Conservation (phyloP, 2,329 filamentous ascomycete genomes). For the Penicillium sp. region DNA sequence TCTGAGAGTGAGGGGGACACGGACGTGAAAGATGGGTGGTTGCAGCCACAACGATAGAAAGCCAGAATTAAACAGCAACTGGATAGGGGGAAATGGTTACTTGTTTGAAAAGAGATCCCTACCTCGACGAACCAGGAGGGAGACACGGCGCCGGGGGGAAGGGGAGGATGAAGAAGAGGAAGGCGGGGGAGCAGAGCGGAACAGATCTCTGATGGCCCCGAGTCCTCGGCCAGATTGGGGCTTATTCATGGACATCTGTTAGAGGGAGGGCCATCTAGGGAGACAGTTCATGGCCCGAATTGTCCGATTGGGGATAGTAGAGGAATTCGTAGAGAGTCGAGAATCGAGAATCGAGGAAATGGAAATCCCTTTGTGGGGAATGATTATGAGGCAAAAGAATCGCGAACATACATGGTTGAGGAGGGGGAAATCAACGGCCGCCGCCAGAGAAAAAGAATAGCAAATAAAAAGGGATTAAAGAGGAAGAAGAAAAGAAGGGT, state of each 20-base stretch:
- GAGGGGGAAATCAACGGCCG: slow-evolving; percentile 1
- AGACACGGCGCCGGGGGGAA: slow-evolving; percentile 40
- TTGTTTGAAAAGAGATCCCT: slow-evolving; percentile 43
- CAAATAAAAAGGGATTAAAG: background rate
- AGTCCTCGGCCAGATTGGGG: slow-evolving; percentile 40
- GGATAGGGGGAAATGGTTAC: slow-evolving; percentile 35
- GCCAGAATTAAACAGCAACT: background rate
- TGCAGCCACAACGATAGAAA: background rate
- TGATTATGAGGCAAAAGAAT: slow-evolving; percentile 35
- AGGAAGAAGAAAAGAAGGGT: background rate
- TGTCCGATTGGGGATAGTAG: slow-evolving; percentile 2
- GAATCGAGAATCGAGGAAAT: background rate
- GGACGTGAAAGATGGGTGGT: background rate
- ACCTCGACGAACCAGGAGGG: slow-evolving; percentile 44
- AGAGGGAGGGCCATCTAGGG: slow-evolving; percentile 39
- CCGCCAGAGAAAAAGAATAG: background rate
- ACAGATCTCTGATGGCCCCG: slow-evolving; percentile 42
- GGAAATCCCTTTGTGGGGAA: slow-evolving; percentile 15
- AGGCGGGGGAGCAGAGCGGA: slow-evolving; percentile 37
- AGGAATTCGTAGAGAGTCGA: background rate
- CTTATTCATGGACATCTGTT: slow-evolving; percentile 46
- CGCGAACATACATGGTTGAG: slow-evolving; percentile 31
- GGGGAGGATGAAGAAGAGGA: slow-evolving; percentile 36
- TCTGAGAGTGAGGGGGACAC: slow-evolving; percentile 1
- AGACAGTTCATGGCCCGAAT: slow-evolving; percentile 32